Conservation (phyloP, 768 basidiomycete species). For the Psilocybe tampanensis region DNA sequence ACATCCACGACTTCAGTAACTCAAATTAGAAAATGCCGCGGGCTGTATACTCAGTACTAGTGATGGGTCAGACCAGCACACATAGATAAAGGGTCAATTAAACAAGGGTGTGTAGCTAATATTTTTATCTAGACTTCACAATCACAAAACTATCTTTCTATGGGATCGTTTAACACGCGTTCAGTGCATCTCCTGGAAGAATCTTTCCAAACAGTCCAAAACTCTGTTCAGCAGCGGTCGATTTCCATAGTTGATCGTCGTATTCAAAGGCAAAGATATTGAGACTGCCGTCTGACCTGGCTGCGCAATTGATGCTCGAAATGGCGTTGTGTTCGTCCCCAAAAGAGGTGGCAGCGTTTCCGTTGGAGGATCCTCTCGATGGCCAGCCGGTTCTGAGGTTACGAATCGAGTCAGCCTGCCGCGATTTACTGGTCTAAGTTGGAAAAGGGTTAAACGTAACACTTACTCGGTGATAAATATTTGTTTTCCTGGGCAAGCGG, state of each 20-base stretch:
- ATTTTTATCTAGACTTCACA: too few relatives aligned
- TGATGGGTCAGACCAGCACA: too few relatives aligned
- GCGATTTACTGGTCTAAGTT: neutral
- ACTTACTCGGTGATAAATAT: slow-evolving; percentile 41
- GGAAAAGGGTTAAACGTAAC: neutral
- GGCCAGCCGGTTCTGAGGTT: slow-evolving; percentile 41
- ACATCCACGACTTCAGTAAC: too few relatives aligned
- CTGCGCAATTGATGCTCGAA: slow-evolving; percentile 39
- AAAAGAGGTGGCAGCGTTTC: slow-evolving; percentile 33
- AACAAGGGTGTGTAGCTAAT: too few relatives aligned
- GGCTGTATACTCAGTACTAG: too few relatives aligned
- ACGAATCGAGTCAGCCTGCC: neutral
- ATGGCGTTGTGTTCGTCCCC: slow-evolving; percentile 35
- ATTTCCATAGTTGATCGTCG: slow-evolving; percentile 44
- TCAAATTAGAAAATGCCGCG: too few relatives aligned
- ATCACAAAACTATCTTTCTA: too few relatives aligned
- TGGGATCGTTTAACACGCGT: slow-evolving; percentile 19
- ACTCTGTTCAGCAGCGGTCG: slow-evolving; percentile 39
- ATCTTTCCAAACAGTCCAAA: slow-evolving; percentile 42
- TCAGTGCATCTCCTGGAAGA: slow-evolving; percentile 22
- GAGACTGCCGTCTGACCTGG: slow-evolving; percentile 33
- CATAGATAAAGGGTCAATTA: too few relatives aligned
- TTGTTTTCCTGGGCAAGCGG: slow-evolving; percentile 38
- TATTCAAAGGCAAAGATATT: slow-evolving; percentile 43
- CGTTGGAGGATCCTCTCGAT: slow-evolving; percentile 33